A percentile compares a stretch with the other conserved stretches of the same genome.
phyloP scores from a whole-genome alignment of 306 rosid genomes.

The Corylus avellana region DNA sequence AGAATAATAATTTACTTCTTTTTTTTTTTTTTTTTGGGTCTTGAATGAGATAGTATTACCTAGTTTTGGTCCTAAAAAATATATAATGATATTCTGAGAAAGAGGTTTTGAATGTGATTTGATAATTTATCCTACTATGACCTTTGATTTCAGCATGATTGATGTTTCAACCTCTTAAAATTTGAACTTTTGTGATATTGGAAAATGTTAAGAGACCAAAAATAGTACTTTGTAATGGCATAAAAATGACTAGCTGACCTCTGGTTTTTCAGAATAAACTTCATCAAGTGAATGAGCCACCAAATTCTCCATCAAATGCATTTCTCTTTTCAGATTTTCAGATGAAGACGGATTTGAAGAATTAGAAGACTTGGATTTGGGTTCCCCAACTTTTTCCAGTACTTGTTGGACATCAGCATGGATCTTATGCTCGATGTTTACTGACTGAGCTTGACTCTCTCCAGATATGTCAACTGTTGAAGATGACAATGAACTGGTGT shows the following conservation, averaged over 20 bases:
- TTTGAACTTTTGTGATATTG: not conserved
- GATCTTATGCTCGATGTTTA: conserved; percentile 17
- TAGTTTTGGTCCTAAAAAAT: not conserved
- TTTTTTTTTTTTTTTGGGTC: not conserved
- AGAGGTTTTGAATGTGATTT: not conserved
- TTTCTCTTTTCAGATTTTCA: conserved; percentile 22
- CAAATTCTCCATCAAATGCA: conserved; percentile 31
- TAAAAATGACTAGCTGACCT: conserved; percentile 46
- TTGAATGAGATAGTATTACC: not conserved
- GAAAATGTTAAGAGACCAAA: not conserved
- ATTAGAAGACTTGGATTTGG: conserved; percentile 27
- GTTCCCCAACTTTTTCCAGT: conserved; percentile 27
- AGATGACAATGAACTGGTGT: conserved; percentile 32
- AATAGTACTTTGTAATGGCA: conserved; percentile 1
- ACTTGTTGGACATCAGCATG: conserved; percentile 24
- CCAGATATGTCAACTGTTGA: conserved; percentile 24
- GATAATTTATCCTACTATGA: not conserved
- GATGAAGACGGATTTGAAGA: conserved; percentile 32
- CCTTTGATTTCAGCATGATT: not conserved
- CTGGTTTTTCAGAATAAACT: conserved; percentile 14
- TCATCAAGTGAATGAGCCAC: conserved; percentile 32
- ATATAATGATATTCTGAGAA: not conserved
- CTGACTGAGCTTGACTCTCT: conserved; percentile 25
- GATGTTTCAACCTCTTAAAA: not conserved
- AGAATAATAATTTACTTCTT: not conserved